These are phyloP conservation scores for Pterocarpus macrocarpus DNA, from an alignment of 306 rosid species.

Conservation along the genomic window DNA sequence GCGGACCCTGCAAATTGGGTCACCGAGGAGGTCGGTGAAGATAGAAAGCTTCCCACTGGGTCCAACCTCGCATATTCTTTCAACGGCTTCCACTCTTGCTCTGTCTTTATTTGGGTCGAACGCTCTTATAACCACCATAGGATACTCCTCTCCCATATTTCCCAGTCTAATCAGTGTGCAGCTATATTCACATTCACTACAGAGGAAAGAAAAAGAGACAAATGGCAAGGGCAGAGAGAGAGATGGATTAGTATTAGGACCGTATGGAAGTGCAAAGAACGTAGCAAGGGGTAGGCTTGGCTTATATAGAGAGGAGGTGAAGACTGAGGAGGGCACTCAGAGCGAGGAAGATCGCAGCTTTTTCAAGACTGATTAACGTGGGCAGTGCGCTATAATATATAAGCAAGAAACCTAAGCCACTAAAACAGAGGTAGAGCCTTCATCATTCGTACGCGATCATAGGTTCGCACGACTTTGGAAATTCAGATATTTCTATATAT, in stretches of 20 bases:
- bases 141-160: conserved; percentile 40
- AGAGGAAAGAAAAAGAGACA: too few relatives aligned
- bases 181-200: too few relatives aligned
- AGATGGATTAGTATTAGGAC: neutral
- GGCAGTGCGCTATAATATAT: conserved; percentile 19
- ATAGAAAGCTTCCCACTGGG: conserved; percentile 77
- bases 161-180: too few relatives aligned
- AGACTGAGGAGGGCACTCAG: neutral
- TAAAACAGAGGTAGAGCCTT: neutral
- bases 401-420: conserved; percentile 48
- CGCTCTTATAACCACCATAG: conserved; percentile 58
- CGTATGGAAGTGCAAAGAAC: neutral
- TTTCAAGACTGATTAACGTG: conserved; percentile 59
- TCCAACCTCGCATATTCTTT: conserved; percentile 84
- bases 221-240: neutral
- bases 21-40: conserved; percentile 88
- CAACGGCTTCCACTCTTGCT: conserved; percentile 71
- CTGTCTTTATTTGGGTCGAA: conserved; percentile 63
- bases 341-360: conserved; percentile 46
- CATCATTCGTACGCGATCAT: neutral
- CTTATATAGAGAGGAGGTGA: conserved; percentile 29
- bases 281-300: neutral
- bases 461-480: neutral
- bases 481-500: neutral
- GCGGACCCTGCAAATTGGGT: conserved; percentile 98